Evolutionary conservation across 2,329 filamentous ascomycete species (phyloP).

Genomic region (Davidsoniella virescens): DNA sequence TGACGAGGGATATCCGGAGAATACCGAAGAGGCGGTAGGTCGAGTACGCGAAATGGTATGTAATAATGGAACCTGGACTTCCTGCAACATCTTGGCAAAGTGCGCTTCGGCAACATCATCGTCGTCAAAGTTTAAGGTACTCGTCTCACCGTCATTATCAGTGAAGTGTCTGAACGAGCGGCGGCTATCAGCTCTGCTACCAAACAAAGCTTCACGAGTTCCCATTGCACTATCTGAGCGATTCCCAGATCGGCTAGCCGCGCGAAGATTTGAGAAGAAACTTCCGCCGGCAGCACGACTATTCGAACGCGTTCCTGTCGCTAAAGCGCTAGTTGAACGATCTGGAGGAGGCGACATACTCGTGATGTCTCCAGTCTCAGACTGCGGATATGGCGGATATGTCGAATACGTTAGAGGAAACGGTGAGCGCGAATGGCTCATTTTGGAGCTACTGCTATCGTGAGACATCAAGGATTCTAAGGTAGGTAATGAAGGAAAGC

Average conservation of each 20-base stretch:
- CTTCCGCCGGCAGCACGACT: not conserved
- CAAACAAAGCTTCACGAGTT: not conserved
- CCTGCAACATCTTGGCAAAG: conserved; percentile 4
- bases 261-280: not conserved
- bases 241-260: not conserved
- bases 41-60: not conserved
- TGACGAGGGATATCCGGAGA: not conserved
- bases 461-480: not conserved
- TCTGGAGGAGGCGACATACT: not conserved
- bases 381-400: not conserved
- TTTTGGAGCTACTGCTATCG: no score
- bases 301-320: not conserved
- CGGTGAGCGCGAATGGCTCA: not conserved
- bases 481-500: not conserved
- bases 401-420: not conserved
- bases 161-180: not conserved
- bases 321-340: not conserved
- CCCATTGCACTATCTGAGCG: not conserved
- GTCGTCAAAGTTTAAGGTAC: not conserved
- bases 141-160: conserved; percentile 1
- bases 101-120: conserved; percentile 5
- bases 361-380: not conserved
- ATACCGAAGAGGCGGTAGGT: not conserved
- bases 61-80: not conserved
- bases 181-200: not conserved